Evolutionary conservation across 2,329 filamentous ascomycete genomes (phyloP).

Genomic region (Aspergillus sp.): DNA sequence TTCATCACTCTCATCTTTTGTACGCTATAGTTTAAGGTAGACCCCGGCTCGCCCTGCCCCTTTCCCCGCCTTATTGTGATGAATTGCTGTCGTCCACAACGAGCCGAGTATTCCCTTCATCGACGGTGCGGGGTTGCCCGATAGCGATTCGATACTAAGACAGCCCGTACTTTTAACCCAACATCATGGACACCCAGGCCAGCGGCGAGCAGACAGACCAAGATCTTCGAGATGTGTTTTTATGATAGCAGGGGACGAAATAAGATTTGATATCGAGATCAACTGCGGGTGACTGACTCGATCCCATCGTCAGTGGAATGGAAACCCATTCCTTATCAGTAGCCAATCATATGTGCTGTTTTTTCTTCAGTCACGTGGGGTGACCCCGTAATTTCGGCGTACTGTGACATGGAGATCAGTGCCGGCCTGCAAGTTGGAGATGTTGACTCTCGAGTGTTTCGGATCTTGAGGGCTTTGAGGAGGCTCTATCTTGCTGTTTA

Average conservation of each 20-base stretch:
- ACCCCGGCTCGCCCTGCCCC: too few species aligned
- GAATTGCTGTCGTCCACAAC: background rate
- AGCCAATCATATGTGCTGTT: background rate
- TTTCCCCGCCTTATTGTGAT: background rate
- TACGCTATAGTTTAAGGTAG: too few species aligned
- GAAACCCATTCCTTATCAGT: conserved; percentile 4
- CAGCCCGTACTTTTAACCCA: background rate
- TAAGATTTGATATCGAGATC: background rate
- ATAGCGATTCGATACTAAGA: background rate
- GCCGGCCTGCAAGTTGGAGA: background rate
- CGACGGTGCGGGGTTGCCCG: conserved; percentile 1
- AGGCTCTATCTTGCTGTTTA: background rate
- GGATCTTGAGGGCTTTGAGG: background rate
- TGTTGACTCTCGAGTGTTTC: background rate
- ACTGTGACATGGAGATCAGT: background rate
- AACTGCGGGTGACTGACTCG: background rate
- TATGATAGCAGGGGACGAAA: too few species aligned
- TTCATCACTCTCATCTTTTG: background rate
- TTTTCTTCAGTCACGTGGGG: background rate
- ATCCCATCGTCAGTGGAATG: background rate
- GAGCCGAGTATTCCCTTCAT: background rate
- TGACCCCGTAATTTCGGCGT: background rate
- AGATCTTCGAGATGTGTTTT: too few species aligned
- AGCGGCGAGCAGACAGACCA: too few species aligned
- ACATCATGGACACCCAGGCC: background rate